Base-by-base conservation (phyloP, 2,329 filamentous ascomycete genomes). In the Paecilomyces sp. region DNA sequence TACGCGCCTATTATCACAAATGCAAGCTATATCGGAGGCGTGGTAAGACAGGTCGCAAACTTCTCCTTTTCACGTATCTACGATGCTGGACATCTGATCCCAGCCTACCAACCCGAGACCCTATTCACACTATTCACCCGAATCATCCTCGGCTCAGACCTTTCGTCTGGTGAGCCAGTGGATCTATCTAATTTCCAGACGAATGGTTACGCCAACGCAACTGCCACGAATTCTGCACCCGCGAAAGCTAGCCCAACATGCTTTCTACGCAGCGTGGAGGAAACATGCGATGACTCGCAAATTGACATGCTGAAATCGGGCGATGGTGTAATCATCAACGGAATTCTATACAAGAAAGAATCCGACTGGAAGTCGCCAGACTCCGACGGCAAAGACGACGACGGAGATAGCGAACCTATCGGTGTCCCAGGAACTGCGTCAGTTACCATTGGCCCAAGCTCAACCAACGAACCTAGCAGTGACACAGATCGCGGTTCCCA, bases 311-410 rank as follows among this genome's bases (percentile, higher is more conserved):
- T 86, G 54, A 66, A 75, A 7, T 72, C 73, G 1, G 78, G 80
- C 3, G 67, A 82, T 33, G 88, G 86, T 0, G 76, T 81, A 2
- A 79, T 88, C 52, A 80, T 85, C 64, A 85, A 87, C 63, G 86
- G 85, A 7, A 77, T 88, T 22, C 77, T 85, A 66, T 81, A 81
- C 63, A 72, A 74, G 57, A 68, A 75, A 18, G 66, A 68, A 18
- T 66, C 66, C 12, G 72, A 77, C 51, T 76, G 77, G 65, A 68
- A 64, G 15, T 58, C 72, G 12, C 77, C 77, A 54, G 62, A 61
- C 9, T 62, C 63, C 0, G 64, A 62, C 31, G 52, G 31, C 31
- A 11, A 33, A 33, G 33, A 56, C 36, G 41, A 12, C 31, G 36
- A 57, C 3, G 41, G 50, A 51, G 34, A 67, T 18, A 61, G 61